Conservation (phyloP, 106 monocot species). For the Allium fistulosum region DNA sequence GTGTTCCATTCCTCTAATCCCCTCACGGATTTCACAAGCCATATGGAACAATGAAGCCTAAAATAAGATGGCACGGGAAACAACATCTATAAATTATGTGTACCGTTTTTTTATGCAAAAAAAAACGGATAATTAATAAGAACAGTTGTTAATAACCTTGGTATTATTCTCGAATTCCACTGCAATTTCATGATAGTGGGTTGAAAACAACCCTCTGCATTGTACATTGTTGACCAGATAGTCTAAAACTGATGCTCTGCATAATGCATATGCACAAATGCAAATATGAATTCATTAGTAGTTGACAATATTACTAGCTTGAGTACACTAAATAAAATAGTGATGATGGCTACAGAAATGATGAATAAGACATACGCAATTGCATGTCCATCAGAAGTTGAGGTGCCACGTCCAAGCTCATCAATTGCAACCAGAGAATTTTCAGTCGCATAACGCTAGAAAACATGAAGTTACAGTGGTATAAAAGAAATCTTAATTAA, state of each 20-base stretch:
- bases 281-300: neutral
- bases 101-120: neutral
- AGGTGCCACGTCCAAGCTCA: slow-evolving; percentile 95
- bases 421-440: slow-evolving; percentile 88
- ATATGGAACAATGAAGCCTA: slow-evolving; percentile 83
- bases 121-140: neutral
- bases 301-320: neutral
- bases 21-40: slow-evolving; percentile 79
- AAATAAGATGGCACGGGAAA: neutral
- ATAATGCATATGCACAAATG: neutral
- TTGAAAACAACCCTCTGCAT: slow-evolving; percentile 92
- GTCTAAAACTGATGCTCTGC: slow-evolving; percentile 71
- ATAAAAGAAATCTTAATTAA: neutral
- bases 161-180: slow-evolving; percentile 51
- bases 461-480: neutral
- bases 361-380: slow-evolving; percentile 60
- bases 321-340: neutral
- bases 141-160: slow-evolving; percentile 32
- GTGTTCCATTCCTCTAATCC: slow-evolving; percentile 54
- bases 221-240: slow-evolving; percentile 46
- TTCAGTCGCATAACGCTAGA: slow-evolving; percentile 67
- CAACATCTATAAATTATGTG: neutral
- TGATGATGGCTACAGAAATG: neutral
- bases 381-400: slow-evolving; percentile 98
- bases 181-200: slow-evolving; percentile 84